Conservation (phyloP, 202 grass and related monocot species). For the Digitaria exilis region DNA sequence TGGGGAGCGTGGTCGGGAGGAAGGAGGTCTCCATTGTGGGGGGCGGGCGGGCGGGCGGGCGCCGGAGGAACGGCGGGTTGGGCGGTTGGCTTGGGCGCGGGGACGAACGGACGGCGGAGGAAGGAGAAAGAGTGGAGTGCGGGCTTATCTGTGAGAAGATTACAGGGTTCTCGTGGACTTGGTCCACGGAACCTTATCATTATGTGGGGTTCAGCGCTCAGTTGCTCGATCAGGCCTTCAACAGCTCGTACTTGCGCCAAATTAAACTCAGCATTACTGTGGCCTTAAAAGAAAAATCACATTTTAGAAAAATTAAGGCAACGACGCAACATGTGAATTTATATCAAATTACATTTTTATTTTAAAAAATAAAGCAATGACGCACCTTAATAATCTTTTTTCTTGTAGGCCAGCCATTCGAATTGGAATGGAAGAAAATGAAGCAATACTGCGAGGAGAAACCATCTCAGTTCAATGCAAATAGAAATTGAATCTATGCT, state of each 20-base stretch:
- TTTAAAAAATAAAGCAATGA: not conserved
- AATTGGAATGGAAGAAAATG: not conserved
- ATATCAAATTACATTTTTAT: not conserved
- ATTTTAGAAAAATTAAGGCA: too few species aligned
- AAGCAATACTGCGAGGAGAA: not conserved
- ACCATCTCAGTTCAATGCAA: not conserved
- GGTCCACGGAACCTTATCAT: slow-evolving; percentile 10
- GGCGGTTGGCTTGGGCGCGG: slow-evolving; percentile 10
- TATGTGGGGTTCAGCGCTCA: not conserved
- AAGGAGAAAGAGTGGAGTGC: slow-evolving; percentile 24
- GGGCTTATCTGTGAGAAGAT: slow-evolving; percentile 51
- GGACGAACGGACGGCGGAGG: slow-evolving; percentile 28
- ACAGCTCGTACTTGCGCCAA: not conserved
- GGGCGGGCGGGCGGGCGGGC: slow-evolving; percentile 13
- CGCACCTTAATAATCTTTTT: not conserved
- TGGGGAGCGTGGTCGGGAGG: slow-evolving; percentile 52
- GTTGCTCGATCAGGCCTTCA: not conserved
- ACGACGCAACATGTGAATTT: not conserved
- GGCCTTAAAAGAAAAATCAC: not conserved
- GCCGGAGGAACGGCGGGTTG: slow-evolving; percentile 23
- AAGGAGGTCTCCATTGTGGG: slow-evolving; percentile 68
- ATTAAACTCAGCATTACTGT: not conserved
- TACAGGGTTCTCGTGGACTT: not conserved
- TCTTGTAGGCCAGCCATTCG: not conserved
- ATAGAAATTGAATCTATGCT: not conserved